A percentile compares a stretch with the other conserved stretches of the same genome.
These are phyloP conservation scores for Celoporthe dispersa DNA, from an alignment of 2,329 filamentous ascomycete species.

Conservation along the genomic window DNA sequence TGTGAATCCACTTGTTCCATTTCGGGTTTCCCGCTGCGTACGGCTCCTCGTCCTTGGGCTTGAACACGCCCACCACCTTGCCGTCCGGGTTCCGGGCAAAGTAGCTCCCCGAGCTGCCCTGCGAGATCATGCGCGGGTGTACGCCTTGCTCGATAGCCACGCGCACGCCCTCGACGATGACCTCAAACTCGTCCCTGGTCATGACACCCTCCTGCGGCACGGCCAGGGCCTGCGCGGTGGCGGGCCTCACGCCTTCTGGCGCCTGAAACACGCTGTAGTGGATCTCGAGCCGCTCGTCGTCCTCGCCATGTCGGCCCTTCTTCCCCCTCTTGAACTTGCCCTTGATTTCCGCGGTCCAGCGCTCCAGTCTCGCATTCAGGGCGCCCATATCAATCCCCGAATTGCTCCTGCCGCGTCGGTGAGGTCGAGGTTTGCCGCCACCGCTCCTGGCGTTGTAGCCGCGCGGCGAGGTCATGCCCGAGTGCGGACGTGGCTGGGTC, in stretches of 20 bases:
- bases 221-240: constrained; percentile 75
- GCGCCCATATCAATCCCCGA: constrained; percentile 97
- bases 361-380: constrained; percentile 92
- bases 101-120: constrained; percentile 97
- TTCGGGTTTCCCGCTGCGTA: constrained; percentile 97
- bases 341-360: constrained; percentile 98
- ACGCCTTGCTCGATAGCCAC: constrained; percentile 86
- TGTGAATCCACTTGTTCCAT: constrained; percentile 99
- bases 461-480: constrained; percentile 63
- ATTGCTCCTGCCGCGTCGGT: constrained; percentile 64
- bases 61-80: constrained; percentile 97
- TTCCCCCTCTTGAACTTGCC: constrained; percentile 91
- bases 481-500: constrained; percentile 63
- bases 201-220: constrained; percentile 67
- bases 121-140: constrained; percentile 94
- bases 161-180: constrained; percentile 87
- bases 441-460: constrained; percentile 41
- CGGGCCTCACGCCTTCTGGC: constrained; percentile 82
- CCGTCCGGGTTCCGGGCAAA: constrained; percentile 91
- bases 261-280: constrained; percentile 97
- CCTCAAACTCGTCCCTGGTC: constrained; percentile 82
- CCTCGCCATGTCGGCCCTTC: constrained; percentile 57
- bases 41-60: constrained; percentile 98
- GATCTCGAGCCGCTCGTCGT: constrained; percentile 88
- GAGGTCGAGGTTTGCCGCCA: constrained; percentile 46